These are phyloP conservation scores for Leccinellum rugosiceps DNA, from an alignment of 768 basidiomycete species.

Conservation along the genomic window DNA sequence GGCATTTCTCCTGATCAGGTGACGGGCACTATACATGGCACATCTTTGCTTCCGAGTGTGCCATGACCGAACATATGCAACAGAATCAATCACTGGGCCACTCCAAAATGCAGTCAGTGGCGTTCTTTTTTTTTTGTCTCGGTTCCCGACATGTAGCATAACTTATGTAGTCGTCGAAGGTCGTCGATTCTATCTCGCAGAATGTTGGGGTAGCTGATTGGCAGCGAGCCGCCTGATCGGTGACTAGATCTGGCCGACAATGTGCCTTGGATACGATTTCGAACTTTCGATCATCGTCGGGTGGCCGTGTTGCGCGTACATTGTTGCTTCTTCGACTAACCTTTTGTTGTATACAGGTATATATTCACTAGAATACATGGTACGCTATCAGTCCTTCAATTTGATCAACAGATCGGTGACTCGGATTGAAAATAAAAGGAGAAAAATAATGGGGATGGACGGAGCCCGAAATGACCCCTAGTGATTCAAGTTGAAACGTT, in stretches of 20 bases:
- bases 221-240: neutral
- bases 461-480: neutral
- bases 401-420: neutral
- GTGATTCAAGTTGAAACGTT: neutral
- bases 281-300: neutral
- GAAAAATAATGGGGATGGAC: neutral
- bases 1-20: too few relatives aligned
- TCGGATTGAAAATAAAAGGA: neutral
- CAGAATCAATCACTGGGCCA: neutral
- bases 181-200: neutral
- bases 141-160: neutral
- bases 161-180: neutral
- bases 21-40: constrained; percentile 10
- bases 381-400: neutral
- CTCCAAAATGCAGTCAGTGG: neutral
- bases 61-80: constrained; percentile 21
- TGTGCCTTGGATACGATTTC: neutral
- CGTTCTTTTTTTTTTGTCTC: neutral
- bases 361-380: neutral
- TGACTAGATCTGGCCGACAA: neutral
- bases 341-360: neutral
- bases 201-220: neutral
- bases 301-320: neutral
- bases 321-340: neutral
- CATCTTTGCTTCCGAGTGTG: constrained; percentile 35